Evolutionary conservation across 148 eudicot genomes (phyloP), one percentile per base, ranked within the genome.

Genomic region (Selenicereus undatus): DNA sequence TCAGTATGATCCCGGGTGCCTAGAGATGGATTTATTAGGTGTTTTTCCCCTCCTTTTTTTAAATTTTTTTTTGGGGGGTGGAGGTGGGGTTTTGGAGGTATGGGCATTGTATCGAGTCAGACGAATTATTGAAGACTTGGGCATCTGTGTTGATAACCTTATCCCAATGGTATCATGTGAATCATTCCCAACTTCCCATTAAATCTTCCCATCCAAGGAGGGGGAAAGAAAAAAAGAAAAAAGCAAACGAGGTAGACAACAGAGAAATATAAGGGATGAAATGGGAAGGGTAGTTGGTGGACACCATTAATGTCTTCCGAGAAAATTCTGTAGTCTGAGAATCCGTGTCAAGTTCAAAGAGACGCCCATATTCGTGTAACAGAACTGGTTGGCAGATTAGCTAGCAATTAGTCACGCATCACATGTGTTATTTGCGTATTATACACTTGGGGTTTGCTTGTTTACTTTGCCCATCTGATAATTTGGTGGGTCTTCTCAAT

Each of bases 341-440:
- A 60, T 78, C 78, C 75, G 70, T 18, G 56, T 73, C 48, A 43
- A 78, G 76, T 77, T 62, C 30, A 30, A 30, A 77, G 66, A 76
- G 76, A 27, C 45, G 22, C 76, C 72, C 70, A 45, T 71, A 71
- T 70, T 77, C 30, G 22, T 71, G 56, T 51, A 73, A 36, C 0
- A n/a, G 39, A 56, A 75, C 11, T 29, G 74, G 62, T 66, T 79
- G 74, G 79, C 65, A 51, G 45, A 50, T 70, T 48, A 70, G 62
- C n/a, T 10, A 51, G 48, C 76, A 51, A 71, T 78, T 50, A 62
- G 20, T 56, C 66, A 80, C 73, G 36, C 82, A 35, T 71, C 82
- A 83, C 64, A 27, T 73, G 50, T 54, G 75, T 79, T 51, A n/a
- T 29, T 50, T 71, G 78, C 79, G 79, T 79, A 36, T 20, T 30